Conservation (phyloP, 2,329 filamentous ascomycete species). For the Aureobasidium subglaciale region DNA sequence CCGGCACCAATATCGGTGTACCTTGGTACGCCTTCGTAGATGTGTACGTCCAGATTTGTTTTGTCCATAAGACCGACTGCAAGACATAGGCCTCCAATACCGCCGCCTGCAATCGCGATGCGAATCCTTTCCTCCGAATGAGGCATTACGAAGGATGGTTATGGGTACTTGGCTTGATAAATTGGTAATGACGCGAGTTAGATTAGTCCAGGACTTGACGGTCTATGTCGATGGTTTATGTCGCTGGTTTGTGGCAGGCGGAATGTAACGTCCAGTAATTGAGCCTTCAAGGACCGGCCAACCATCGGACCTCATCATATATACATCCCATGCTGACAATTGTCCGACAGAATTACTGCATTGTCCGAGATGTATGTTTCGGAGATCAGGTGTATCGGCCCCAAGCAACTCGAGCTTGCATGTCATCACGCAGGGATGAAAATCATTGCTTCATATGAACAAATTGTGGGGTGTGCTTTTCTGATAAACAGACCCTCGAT, state of each 20-base stretch:
- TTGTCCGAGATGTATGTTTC: conserved; percentile 8
- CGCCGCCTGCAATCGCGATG: conserved; percentile 44
- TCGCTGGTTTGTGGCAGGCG: background rate
- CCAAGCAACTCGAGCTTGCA: conserved; percentile 7
- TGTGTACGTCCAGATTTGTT: conserved; percentile 37
- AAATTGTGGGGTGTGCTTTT: background rate
- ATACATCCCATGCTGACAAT: background rate
- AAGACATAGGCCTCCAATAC: conserved; percentile 45
- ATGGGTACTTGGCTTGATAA: no score
- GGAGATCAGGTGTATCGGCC: conserved; percentile 15
- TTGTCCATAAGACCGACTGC: conserved; percentile 41
- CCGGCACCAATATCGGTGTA: conserved; percentile 44
- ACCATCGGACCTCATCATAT: background rate
- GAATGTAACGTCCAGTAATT: background rate
- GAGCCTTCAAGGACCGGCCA: background rate
- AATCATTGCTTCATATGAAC: conserved; percentile 2
- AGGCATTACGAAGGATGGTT: conserved; percentile 15
- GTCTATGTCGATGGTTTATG: no score
- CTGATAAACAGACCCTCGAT: background rate
- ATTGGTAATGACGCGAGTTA: no score
- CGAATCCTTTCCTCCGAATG: conserved; percentile 25
- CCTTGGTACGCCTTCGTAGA: conserved; percentile 45
- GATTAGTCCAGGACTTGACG: no score
- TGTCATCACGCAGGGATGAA: background rate
- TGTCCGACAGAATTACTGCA: background rate